Percentiles rank a stretch among this genome's conserved stretches.
Evolutionary conservation across 768 basidiomycete species (phyloP).

Genomic region (Leccinum uliginosum): DNA sequence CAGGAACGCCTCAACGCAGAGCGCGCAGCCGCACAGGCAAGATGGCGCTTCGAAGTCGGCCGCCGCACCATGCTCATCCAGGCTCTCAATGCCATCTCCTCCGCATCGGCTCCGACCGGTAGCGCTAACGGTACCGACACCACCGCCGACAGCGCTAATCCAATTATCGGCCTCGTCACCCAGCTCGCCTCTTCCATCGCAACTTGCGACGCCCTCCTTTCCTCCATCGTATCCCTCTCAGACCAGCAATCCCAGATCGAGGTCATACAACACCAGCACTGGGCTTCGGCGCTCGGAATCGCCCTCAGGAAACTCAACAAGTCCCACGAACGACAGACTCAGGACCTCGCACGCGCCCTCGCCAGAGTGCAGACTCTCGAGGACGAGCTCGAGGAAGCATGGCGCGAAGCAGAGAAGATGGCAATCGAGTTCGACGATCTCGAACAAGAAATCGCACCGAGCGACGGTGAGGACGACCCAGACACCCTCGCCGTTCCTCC

Average conservation of each 20-base stretch:
- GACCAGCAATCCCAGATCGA: conserved; percentile 66
- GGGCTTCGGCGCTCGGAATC: conserved; percentile 71
- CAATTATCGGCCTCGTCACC: conserved; percentile 40
- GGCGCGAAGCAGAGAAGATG: conserved; percentile 71
- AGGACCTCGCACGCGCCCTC: conserved; percentile 49
- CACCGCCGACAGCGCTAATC: conserved; percentile 32
- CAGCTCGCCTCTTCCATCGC: conserved; percentile 60
- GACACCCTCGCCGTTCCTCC: not conserved
- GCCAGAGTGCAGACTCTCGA: conserved; percentile 52
- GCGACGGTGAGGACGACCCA: conserved; percentile 9
- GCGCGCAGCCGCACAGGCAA: conserved; percentile 54
- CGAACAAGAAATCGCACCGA: conserved; percentile 33
- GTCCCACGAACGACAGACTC: conserved; percentile 62
- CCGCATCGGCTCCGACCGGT: conserved; percentile 18
- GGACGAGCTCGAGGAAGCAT: conserved; percentile 74
- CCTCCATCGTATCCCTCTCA: conserved; percentile 51
- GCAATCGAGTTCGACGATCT: conserved; percentile 69
- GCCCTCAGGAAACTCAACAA: conserved; percentile 77
- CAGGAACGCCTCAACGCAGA: conserved; percentile 50
- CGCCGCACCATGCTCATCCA: conserved; percentile 69
- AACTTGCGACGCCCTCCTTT: conserved; percentile 54
- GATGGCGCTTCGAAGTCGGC: conserved; percentile 64
- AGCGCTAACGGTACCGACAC: not conserved
- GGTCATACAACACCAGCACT: conserved; percentile 59
- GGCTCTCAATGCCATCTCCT: conserved; percentile 54